A percentile compares a stretch with the other conserved stretches of the same genome.
These are phyloP conservation scores for Podospora pseudoanserina DNA, from an alignment of 495 filamentous ascomycete species.

Conservation along the genomic window DNA sequence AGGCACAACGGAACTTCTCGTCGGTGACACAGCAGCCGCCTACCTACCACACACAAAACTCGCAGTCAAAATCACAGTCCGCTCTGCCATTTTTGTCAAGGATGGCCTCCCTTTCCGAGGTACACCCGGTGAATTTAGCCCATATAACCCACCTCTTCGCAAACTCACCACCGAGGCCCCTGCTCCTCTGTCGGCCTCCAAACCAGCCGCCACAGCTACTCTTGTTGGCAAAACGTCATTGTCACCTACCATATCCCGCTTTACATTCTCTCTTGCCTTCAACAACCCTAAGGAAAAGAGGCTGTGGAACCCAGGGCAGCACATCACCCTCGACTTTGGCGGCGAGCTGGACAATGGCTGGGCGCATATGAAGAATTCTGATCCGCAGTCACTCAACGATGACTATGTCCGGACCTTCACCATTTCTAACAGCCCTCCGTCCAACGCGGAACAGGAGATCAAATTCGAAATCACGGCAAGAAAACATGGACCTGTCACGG, in stretches of 20 bases:
- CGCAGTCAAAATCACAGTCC: constrained; percentile 61
- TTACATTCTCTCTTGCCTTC: constrained; percentile 55
- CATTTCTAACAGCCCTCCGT: constrained; percentile 55
- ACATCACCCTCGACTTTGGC: constrained; percentile 68
- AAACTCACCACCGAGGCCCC: constrained; percentile 29
- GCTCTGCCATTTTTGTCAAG: constrained; percentile 57
- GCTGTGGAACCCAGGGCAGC: constrained; percentile 64
- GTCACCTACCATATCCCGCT: constrained; percentile 61
- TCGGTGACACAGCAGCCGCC: constrained; percentile 54
- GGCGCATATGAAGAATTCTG: constrained; percentile 75
- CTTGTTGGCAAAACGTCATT: constrained; percentile 53
- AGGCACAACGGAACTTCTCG: constrained; percentile 59
- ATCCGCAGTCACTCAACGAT: constrained; percentile 74
- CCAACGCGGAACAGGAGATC: constrained; percentile 10
- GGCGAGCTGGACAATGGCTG: constrained; percentile 66
- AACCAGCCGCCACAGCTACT: constrained; percentile 40
- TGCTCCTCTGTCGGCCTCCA: constrained; percentile 9
- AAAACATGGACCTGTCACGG: constrained; percentile 63
- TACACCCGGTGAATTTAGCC: constrained; percentile 52
- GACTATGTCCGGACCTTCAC: constrained; percentile 82
- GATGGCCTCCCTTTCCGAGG: constrained; percentile 65
- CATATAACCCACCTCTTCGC: constrained; percentile 58
- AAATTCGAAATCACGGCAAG: constrained; percentile 70
- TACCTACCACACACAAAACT: constrained; percentile 67
- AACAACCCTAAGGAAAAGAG: background rate